Base-by-base conservation (phyloP, 192 early-diverging fungal genomes). In the Coemansia reversa region DNA sequence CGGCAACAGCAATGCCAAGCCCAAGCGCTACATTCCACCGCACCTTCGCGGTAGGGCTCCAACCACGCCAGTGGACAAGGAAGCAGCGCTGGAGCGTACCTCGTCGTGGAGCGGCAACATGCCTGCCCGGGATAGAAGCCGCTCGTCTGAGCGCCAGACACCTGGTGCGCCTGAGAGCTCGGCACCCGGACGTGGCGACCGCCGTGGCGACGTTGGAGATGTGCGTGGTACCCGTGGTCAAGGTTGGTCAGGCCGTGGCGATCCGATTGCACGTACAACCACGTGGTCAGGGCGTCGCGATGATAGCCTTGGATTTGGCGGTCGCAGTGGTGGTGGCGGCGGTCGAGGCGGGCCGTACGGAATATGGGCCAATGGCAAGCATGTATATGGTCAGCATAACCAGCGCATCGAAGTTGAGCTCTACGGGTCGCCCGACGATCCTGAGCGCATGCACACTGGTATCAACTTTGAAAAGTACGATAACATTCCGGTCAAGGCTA, bases 401-500 rank as follows among this genome's bases (percentile, higher is more conserved):
- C 84, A 86, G 61, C 86, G 90, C 52, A 65, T 91, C 27, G 96
- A 98, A 78, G 55, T 72, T 19, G 90, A 93, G 69, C 84, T 98
- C 28, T 96, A 86, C 66, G 88, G 88, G 27, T 62, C 74, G 51
- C 62, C 83, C 35, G 90, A 96, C 42, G 90, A 92, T 62, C 83
- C 85, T 76, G 86, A 89, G 58, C 86, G 87, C 58, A 88, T 88
- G 79, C 84, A 87, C 66, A 92, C 92, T 57, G 96, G 96, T 59
- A 98, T 98, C 76, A 97, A 98, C 87, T 98, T 98, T 88, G 93
- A 94, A 65, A 96, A 95, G 79, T 98, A 98, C 81, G 94, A 97
- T 65, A 93, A 98, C 79, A 98, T 98, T 45, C 96, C 96, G 14
- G 95, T 96, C 52, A 94, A 97, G 66, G 93, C 92, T 22, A 87